Conservation (phyloP, 495 filamentous ascomycete genomes). For the Neurospora tetrasperma region DNA sequence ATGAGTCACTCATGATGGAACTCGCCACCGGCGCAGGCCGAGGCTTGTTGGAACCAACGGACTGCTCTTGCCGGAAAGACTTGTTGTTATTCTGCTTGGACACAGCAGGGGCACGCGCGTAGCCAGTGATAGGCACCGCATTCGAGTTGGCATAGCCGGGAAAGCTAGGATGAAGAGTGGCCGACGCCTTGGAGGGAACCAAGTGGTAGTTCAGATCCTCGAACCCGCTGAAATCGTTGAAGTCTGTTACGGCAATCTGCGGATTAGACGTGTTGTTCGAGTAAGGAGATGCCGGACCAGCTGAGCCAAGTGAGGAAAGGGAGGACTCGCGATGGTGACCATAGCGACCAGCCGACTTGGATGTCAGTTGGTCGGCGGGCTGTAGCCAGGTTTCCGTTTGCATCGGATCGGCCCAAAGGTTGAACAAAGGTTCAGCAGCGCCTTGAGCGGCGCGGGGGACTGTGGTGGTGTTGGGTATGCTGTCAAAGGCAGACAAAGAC, state of each 20-base stretch:
- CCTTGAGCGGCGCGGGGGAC: slow-evolving; percentile 13
- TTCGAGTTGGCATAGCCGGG: slow-evolving; percentile 14
- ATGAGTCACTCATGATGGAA: slow-evolving; percentile 43
- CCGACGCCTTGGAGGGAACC: slow-evolving; percentile 24
- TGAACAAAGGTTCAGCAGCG: slow-evolving; percentile 7
- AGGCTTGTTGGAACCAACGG: slow-evolving; percentile 22
- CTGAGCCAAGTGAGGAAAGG: slow-evolving; percentile 44
- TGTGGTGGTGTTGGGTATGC: slow-evolving; percentile 24
- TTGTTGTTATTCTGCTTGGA: slow-evolving; percentile 26
- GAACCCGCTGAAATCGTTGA: slow-evolving; percentile 24
- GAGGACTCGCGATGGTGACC: slow-evolving; percentile 47
- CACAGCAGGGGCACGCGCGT: slow-evolving; percentile 18
- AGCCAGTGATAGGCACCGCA: slow-evolving; percentile 13
- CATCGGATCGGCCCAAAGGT: slow-evolving; percentile 25
- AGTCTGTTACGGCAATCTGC: slow-evolving; percentile 40
- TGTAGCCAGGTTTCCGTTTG: slow-evolving; percentile 34
- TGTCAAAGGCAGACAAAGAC: slow-evolving; percentile 34
- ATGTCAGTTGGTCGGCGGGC: slow-evolving; percentile 28
- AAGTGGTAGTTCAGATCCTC: slow-evolving; percentile 35
- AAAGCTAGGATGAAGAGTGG: slow-evolving; percentile 26
- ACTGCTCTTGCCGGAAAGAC: slow-evolving; percentile 27
- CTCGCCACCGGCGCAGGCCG: slow-evolving; percentile 40
- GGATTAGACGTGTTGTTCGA: slow-evolving; percentile 41
- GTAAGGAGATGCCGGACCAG: slow-evolving; percentile 45
- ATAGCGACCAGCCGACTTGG: slow-evolving; percentile 27